Base-by-base conservation (phyloP, 805 yeast species). In the Jamesozyma spencerorum region DNA sequence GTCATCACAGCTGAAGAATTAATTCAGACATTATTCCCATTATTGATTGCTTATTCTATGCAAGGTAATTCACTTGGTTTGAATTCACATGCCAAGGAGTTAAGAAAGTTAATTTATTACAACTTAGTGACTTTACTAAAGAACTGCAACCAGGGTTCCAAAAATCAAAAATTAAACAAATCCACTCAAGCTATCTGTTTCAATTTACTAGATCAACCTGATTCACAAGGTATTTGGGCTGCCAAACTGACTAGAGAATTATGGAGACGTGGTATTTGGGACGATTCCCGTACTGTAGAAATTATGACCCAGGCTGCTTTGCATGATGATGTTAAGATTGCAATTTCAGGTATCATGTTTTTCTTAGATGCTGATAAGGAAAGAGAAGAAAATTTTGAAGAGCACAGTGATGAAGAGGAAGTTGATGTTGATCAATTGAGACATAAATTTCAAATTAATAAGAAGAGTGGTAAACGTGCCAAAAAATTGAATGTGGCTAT, bases 201-300 rank as follows among this genome's bases (percentile, higher is more conserved):
- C 70, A 85, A 85, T 52, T 68, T 90, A 47, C 67, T 92, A 34
- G 95, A 86, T 48, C 65, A 84, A 59, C 77, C 83, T 44, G 84
- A 79, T 49, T 73, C 85, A 31, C 85, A 82, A 53, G 96, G 97
- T 29, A 66, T 92, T 18, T 92, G 97, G 97, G 97, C 97, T 6
- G 85, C 97, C 2, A 88, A 86, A 55, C 67, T 92, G 42, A 87
- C 97, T 4, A 75, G 97, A 58, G 97, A 92, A 62, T 68, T 92
- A 38, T 92, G 99, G 99, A 76, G 95, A 68, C 75, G 97, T 58
- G 95, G 95, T 56, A 84, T 92, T 43, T 92, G 99, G 99, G 97
- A 87, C 61, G 99, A 92, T 60, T 75, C 95, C 0, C 72, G 97
- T 54, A 82, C 97, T 0, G 95, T 92, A n/a, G 98, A 92, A 63